Percentiles rank a stretch among this genome's conserved stretches.
These are phyloP conservation scores for Takashimella koratensis DNA, from an alignment of 1,284 basidiomycete genomes.

Conservation along the genomic window DNA sequence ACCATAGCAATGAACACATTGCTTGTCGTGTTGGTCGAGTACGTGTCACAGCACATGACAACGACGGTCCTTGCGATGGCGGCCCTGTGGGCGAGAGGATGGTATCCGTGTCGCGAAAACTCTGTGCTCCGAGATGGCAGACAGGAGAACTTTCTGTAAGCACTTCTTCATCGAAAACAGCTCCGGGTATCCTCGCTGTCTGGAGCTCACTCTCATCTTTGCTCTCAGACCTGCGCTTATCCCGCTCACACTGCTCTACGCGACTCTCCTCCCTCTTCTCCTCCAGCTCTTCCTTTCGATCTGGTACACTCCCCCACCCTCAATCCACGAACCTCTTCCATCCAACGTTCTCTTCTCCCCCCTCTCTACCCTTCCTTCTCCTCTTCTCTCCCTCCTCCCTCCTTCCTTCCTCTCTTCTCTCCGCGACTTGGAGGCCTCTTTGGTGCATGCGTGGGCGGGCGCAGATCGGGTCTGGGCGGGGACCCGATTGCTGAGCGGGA, in stretches of 20 bases:
- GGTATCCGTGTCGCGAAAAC: slow-evolving; percentile 18
- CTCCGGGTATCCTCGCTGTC: background rate
- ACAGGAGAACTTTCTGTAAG: slow-evolving; percentile 32
- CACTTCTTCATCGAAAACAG: background rate
- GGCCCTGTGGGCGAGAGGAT: slow-evolving; percentile 20
- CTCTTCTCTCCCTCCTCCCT: background rate
- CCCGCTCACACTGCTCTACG: slow-evolving; percentile 76
- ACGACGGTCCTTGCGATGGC: slow-evolving; percentile 27
- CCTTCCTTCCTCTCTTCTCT: background rate
- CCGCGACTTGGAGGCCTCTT: slow-evolving; percentile 47
- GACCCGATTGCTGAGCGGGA: slow-evolving; percentile 75
- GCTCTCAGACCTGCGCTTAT: slow-evolving; percentile 62
- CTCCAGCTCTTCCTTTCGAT: slow-evolving; percentile 76
- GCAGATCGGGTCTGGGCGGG: slow-evolving; percentile 77
- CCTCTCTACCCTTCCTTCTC: slow-evolving; percentile 3
- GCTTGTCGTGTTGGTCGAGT: slow-evolving; percentile 19
- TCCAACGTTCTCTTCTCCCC: background rate
- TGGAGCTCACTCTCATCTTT: slow-evolving; percentile 1
- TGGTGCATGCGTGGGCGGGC: slow-evolving; percentile 45
- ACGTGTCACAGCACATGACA: slow-evolving; percentile 30
- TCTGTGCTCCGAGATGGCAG: slow-evolving; percentile 25
- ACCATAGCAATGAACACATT: background rate
- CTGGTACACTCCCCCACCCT: slow-evolving; percentile 58
- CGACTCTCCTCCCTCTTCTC: slow-evolving; percentile 80
- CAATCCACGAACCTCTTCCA: slow-evolving; percentile 33